A percentile compares a stretch with the other conserved stretches of the same genome.
Conservation (phyloP, 176 grass and related monocot genomes). For the barley (Hordeum vulgare) region DNA sequence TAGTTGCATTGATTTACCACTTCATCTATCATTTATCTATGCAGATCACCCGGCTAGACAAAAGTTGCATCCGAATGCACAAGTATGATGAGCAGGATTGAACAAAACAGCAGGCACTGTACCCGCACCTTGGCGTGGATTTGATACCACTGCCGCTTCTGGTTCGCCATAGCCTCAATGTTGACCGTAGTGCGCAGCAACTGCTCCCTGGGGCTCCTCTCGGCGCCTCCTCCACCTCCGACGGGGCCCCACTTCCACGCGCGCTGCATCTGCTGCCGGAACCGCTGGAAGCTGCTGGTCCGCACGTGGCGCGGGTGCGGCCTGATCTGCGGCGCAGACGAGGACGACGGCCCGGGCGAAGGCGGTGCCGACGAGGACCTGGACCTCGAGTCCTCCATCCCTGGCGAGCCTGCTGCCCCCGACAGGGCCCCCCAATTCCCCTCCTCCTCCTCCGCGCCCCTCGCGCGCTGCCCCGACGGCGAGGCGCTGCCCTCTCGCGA, state of each 20-base stretch:
- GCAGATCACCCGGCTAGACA: not conserved
- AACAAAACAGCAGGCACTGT: not conserved
- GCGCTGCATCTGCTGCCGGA: slow-evolving; percentile 81
- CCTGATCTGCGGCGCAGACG: slow-evolving; percentile 30
- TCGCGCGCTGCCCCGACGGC: not conserved
- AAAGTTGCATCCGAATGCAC: not conserved
- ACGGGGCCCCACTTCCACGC: slow-evolving; percentile 82
- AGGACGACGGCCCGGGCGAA: slow-evolving; percentile 25
- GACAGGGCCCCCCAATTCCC: slow-evolving; percentile 9
- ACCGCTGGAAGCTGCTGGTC: slow-evolving; percentile 78
- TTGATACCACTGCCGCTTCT: slow-evolving; percentile 90
- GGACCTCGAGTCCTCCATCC: slow-evolving; percentile 17
- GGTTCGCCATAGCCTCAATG: slow-evolving; percentile 89
- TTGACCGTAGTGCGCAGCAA: slow-evolving; percentile 52
- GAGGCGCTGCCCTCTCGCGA: not conserved
- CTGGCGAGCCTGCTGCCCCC: slow-evolving; percentile 7
- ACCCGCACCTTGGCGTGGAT: slow-evolving; percentile 73
- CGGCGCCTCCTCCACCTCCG: slow-evolving; percentile 11
- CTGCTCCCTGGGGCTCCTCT: slow-evolving; percentile 52
- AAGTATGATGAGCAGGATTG: not conserved
- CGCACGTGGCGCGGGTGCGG: slow-evolving; percentile 54
- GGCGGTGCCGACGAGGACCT: slow-evolving; percentile 24
- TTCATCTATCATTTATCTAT: not conserved
- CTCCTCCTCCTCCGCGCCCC: slow-evolving; percentile 12
- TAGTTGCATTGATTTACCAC: slow-evolving; percentile 1